A percentile compares a stretch with the other conserved stretches of the same genome.
phyloP scores from a whole-genome alignment of 805 yeast species.

The Brettanomyces custersianus region DNA sequence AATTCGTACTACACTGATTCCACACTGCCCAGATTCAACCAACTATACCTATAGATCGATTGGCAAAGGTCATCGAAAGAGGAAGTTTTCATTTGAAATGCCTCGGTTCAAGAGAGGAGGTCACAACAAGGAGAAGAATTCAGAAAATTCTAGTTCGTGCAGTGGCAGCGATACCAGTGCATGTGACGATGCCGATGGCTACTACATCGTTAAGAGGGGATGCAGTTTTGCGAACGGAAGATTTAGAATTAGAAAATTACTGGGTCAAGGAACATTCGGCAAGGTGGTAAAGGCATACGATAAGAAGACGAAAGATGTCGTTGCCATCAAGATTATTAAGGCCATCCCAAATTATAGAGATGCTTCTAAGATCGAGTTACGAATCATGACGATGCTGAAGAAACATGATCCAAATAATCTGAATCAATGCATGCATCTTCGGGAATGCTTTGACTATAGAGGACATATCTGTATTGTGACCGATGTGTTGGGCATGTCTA shows the following conservation, averaged over 20 bases:
- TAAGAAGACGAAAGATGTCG: slow-evolving; percentile 43
- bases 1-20: slow-evolving; percentile 28
- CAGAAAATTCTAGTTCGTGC: slow-evolving; percentile 9
- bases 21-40: slow-evolving; percentile 12
- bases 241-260: slow-evolving; percentile 53
- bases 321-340: slow-evolving; percentile 88
- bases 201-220: slow-evolving; percentile 52
- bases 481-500: slow-evolving; percentile 72
- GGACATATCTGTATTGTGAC: slow-evolving; percentile 94
- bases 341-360: slow-evolving; percentile 92
- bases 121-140: background rate
- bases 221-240: slow-evolving; percentile 63
- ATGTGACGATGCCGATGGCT: slow-evolving; percentile 67
- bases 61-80: background rate
- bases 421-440: slow-evolving; percentile 75
- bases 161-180: slow-evolving; percentile 18
- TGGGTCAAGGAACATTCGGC: slow-evolving; percentile 93
- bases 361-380: slow-evolving; percentile 86
- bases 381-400: slow-evolving; percentile 69
- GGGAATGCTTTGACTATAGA: slow-evolving; percentile 86
- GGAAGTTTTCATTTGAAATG: slow-evolving; percentile 4
- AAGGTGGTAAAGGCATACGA: slow-evolving; percentile 84
- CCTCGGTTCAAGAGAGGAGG: background rate
- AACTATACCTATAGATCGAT: slow-evolving; percentile 21
- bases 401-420: slow-evolving; percentile 58